Percentiles rank a stretch among this genome's conserved stretches.
Conservation (phyloP, 345 rosid genomes). For the Physaria fendleri region DNA sequence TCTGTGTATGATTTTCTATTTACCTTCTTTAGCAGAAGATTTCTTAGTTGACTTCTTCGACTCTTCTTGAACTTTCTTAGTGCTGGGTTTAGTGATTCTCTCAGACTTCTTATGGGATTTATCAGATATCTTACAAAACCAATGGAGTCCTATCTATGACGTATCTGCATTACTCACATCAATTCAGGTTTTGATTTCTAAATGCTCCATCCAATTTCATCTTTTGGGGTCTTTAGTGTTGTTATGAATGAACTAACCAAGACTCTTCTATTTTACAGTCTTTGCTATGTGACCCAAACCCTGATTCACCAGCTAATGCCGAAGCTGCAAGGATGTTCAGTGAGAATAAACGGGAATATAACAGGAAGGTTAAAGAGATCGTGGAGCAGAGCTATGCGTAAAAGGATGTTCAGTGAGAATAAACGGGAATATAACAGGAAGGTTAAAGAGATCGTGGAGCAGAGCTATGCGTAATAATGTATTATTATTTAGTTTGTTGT, state of each 20-base stretch:
- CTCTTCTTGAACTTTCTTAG: too few species aligned
- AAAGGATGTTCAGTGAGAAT: slow-evolving; percentile 42
- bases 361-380: slow-evolving; percentile 52
- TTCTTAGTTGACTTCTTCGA: slow-evolving; percentile 41
- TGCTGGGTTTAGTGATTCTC: too few species aligned
- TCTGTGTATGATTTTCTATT: background rate
- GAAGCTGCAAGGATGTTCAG: slow-evolving; percentile 71
- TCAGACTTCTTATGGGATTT: too few species aligned
- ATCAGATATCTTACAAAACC: slow-evolving; percentile 71
- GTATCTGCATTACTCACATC: slow-evolving; percentile 73
- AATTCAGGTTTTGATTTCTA: slow-evolving; percentile 49
- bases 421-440: slow-evolving; percentile 56
- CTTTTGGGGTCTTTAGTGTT: background rate
- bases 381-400: slow-evolving; percentile 54
- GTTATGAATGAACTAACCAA: slow-evolving; percentile 8
- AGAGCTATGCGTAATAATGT: slow-evolving; percentile 39
- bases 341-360: slow-evolving; percentile 53
- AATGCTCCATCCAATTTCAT: background rate
- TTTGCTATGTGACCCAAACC: slow-evolving; percentile 71
- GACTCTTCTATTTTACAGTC: slow-evolving; percentile 33
- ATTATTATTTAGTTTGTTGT: background rate
- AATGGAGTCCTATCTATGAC: slow-evolving; percentile 80
- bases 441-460: slow-evolving; percentile 58
- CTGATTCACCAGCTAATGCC: slow-evolving; percentile 60
- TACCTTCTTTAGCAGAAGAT: slow-evolving; percentile 45